Conservation (phyloP, 371 early-diverging fungal genomes). For the Mucor lusitanicus region DNA sequence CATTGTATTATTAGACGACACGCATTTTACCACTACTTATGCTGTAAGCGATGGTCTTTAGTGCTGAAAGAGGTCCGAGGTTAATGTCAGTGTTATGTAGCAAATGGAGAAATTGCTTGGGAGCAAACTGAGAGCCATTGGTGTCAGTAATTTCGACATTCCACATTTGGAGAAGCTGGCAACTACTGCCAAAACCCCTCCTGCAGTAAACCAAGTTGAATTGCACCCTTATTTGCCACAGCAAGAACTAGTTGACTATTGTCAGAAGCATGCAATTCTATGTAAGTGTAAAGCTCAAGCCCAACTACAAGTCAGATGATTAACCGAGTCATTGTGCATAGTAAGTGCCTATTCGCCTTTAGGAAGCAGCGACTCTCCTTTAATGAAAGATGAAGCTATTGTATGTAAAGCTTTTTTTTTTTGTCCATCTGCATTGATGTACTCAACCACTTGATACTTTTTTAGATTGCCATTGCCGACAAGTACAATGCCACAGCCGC, state of each 20-base stretch:
- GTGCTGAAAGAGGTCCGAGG: constrained; percentile 14
- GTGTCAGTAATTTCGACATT: constrained; percentile 43
- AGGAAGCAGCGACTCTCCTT: constrained; percentile 33
- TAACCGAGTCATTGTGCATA: background rate
- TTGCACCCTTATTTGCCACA: constrained; percentile 51
- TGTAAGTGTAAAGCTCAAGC: constrained; percentile 9
- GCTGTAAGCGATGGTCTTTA: constrained; percentile 34
- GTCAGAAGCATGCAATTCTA: constrained; percentile 27
- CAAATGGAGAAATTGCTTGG: constrained; percentile 36
- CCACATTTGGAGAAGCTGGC: constrained; percentile 31
- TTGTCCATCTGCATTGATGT: background rate
- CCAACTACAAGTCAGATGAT: background rate
- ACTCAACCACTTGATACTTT: background rate
- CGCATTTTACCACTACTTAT: constrained; percentile 51
- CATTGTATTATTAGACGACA: constrained; percentile 16
- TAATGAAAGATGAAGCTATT: constrained; percentile 25
- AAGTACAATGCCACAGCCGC: constrained; percentile 65
- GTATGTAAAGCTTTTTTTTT: constrained; percentile 8
- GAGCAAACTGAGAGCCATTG: constrained; percentile 35
- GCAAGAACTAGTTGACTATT: constrained; percentile 27
- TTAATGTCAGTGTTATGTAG: constrained; percentile 13
- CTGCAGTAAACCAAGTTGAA: constrained; percentile 60
- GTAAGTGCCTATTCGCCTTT: constrained; percentile 44
- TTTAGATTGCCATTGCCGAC: constrained; percentile 53
- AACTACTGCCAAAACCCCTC: constrained; percentile 33